Evolutionary conservation across 2,329 filamentous ascomycete species (phyloP), one percentile per base, ranked within the genome.

Genomic region (Laburnicola sp.): DNA sequence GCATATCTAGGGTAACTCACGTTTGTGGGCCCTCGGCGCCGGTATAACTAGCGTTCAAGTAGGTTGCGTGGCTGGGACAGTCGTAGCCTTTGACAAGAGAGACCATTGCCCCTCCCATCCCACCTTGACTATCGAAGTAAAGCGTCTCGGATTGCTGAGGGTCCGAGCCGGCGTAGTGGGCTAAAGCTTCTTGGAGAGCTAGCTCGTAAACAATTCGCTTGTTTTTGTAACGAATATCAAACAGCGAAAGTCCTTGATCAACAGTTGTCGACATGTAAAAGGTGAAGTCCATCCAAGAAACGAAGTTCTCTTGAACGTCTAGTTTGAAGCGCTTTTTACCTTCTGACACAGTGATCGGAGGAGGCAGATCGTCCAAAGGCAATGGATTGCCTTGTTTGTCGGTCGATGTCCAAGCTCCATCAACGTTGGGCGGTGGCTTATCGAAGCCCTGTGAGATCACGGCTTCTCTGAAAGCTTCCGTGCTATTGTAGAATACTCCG

Each of bases 201-300:
- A 85, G 69, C 53, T 84, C 81, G 48, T 83, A 84, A 7, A 84
- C 68, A 5, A 85, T 65, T 5, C 80, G 71, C 51, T 82, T 74
- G 16, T 78, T 80, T 58, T 82, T 80, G 71, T 78, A 82, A 16
- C 73, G 67, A 39, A 84, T 76, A 51, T 84, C 76, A 58, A 78
- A 78, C 0, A 84, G 67, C 0, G 73, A 58, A 30, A 83, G 69
- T 0, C 80, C 82, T 0, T 73, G 74, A 50, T 81, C 79, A 6
- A 74, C 69, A 0, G 71, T 74, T 45, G 80, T 80, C 3, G 70
- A 71, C 11, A 82, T 68, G 58, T 78, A 84, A 59, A 84, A 82
- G 48, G 63, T 71, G 55, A 76, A 81, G 48, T 75, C 78, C 78
- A 81, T 79, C 77, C 77, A 81, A 48, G 76, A 69, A 28, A 81